A percentile compares a stretch with the other conserved stretches of the same genome.
phyloP scores from a whole-genome alignment of 208 protist genomes.

The Trypanosoma scelopori region DNA sequence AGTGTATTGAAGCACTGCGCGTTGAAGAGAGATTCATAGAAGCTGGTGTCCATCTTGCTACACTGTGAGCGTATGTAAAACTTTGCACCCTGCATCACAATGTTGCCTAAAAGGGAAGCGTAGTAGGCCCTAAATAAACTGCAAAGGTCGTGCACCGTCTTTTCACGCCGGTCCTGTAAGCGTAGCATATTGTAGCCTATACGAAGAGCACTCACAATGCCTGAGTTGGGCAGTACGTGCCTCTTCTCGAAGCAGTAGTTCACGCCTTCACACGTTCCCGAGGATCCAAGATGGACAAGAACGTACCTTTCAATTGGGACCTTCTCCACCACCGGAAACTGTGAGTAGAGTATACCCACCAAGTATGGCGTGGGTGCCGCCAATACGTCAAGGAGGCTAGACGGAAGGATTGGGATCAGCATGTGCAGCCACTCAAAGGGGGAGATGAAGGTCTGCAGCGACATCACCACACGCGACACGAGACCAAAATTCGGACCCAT shows the following conservation, averaged over 20 bases:
- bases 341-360: slow-evolving; percentile 69
- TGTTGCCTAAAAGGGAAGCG: slow-evolving; percentile 62
- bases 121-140: slow-evolving; percentile 84
- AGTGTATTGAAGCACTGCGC: slow-evolving; percentile 72
- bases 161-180: slow-evolving; percentile 52
- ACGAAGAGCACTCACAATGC: slow-evolving; percentile 59
- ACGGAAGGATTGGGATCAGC: slow-evolving; percentile 75
- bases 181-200: slow-evolving; percentile 56
- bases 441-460: slow-evolving; percentile 68
- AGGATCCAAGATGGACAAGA: slow-evolving; percentile 51
- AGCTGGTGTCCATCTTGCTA: slow-evolving; percentile 23
- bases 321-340: slow-evolving; percentile 44
- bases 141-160: slow-evolving; percentile 69
- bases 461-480: slow-evolving; percentile 81
- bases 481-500: slow-evolving; percentile 78
- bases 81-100: slow-evolving; percentile 42
- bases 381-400: slow-evolving; percentile 62
- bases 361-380: slow-evolving; percentile 76
- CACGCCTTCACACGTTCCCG: slow-evolving; percentile 57
- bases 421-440: slow-evolving; percentile 90
- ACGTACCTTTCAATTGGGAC: slow-evolving; percentile 57
- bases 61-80: slow-evolving; percentile 32
- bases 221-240: slow-evolving; percentile 62
- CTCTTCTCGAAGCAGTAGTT: slow-evolving; percentile 53
- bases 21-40: slow-evolving; percentile 57